Evolutionary conservation across 1,284 basidiomycete species (phyloP).

Genomic region (Trametes hirsuta): DNA sequence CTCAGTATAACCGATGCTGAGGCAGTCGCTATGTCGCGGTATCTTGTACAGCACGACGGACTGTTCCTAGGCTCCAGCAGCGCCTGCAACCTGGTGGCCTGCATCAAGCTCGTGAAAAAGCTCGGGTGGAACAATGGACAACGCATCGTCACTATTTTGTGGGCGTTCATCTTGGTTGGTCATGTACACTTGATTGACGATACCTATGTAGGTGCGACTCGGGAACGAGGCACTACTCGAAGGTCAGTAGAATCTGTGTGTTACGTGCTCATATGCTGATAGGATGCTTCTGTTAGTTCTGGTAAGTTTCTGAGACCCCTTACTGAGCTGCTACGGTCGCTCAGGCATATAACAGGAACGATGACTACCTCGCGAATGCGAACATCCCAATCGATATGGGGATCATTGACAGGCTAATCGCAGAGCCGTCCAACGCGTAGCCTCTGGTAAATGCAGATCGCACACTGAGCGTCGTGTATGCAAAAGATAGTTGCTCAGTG

Average conservation of each 20-base stretch:
- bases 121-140: constrained; percentile 70
- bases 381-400: constrained; percentile 60
- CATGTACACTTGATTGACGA: background rate
- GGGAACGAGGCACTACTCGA: constrained; percentile 85
- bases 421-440: constrained; percentile 7
- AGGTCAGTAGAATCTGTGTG: constrained; percentile 51
- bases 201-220: constrained; percentile 73
- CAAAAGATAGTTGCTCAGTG: constrained; percentile 14
- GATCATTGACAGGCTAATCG: constrained; percentile 58
- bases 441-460: background rate
- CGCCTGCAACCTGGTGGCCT: constrained; percentile 94
- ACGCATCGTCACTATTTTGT: constrained; percentile 85
- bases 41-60: constrained; percentile 87
- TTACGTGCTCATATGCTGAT: background rate
- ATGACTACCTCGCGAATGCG: constrained; percentile 70
- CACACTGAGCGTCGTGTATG: constrained; percentile 9
- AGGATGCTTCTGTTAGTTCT: constrained; percentile 39
- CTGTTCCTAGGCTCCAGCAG: constrained; percentile 96
- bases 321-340: background rate
- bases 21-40: constrained; percentile 91
- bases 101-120: constrained; percentile 75
- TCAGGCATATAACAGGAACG: constrained; percentile 58
- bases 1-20: constrained; percentile 85
- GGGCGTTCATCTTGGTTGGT: constrained; percentile 32
- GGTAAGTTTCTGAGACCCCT: constrained; percentile 34